Conservation (phyloP, 208 protist species). For the Endotrypanum monterogeii region DNA sequence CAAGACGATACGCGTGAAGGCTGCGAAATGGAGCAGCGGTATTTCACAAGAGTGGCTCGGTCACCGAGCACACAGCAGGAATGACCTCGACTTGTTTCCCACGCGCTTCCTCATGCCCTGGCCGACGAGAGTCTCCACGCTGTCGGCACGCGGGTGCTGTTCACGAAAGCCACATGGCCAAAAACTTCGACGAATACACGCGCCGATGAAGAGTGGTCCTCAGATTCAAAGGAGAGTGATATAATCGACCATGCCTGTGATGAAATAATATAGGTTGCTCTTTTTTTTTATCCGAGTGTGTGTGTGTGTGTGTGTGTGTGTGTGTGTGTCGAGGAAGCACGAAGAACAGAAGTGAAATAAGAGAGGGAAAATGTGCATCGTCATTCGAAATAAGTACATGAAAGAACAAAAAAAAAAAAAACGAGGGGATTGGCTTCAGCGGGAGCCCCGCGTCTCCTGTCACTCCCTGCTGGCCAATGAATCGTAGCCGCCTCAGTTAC, state of each 20-base stretch:
- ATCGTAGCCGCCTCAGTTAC: background rate
- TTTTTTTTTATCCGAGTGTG: background rate
- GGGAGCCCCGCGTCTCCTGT: background rate
- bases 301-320: slow-evolving; percentile 21
- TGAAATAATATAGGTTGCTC: too few species aligned
- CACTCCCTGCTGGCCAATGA: background rate
- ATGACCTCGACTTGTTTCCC: too few species aligned
- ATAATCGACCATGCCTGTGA: too few species aligned
- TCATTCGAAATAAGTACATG: too few species aligned
- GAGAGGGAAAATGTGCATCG: too few species aligned
- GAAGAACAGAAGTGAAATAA: too few species aligned
- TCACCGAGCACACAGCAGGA: too few species aligned
- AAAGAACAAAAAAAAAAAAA: too few species aligned
- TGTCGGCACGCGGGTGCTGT: background rate
- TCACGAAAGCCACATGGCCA: background rate
- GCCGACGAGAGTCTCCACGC: background rate
- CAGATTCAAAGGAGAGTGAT: background rate
- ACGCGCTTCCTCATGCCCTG: too few species aligned
- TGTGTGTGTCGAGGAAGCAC: background rate
- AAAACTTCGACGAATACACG: background rate
- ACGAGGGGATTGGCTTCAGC: background rate
- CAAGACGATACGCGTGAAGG: too few species aligned
- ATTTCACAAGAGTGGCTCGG: too few species aligned
- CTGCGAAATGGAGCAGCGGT: too few species aligned
- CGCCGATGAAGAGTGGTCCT: background rate